Evolutionary conservation across 108 stramenopile species (phyloP).

Genomic region (Epithemia pelagica): DNA sequence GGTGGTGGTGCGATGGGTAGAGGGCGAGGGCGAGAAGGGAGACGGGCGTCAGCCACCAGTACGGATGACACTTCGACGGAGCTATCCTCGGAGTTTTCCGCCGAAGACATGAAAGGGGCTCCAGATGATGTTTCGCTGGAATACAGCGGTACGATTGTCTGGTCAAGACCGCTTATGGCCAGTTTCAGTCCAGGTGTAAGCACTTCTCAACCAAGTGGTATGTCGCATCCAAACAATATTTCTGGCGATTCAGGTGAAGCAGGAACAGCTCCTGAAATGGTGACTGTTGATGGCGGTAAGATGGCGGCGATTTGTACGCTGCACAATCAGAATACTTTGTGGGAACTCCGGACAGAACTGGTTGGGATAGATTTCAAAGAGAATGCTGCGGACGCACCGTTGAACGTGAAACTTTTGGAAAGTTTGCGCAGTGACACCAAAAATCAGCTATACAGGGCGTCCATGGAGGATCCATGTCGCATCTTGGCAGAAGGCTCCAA

Average conservation of each 20-base stretch:
- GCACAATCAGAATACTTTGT: constrained; percentile 27
- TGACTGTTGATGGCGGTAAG: constrained; percentile 48
- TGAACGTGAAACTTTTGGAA: constrained; percentile 10
- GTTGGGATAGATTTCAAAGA: constrained; percentile 46
- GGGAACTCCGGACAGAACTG: constrained; percentile 33
- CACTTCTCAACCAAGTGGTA: constrained; percentile 48
- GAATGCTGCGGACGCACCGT: constrained; percentile 6
- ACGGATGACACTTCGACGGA: not conserved
- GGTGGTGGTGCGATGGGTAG: constrained; percentile 2
- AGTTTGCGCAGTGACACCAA: constrained; percentile 8
- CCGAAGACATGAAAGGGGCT: constrained; percentile 11
- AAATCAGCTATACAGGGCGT: constrained; percentile 20
- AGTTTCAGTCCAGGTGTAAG: constrained; percentile 35
- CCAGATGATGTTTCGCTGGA: constrained; percentile 50
- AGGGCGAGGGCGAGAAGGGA: constrained; percentile 1
- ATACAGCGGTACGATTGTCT: constrained; percentile 35
- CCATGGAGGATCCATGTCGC: constrained; percentile 16
- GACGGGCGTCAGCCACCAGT: not conserved
- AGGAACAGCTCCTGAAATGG: constrained; percentile 21
- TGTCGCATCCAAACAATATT: constrained; percentile 46
- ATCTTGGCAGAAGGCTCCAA: constrained; percentile 30
- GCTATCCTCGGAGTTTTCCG: constrained; percentile 10
- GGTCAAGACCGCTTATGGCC: constrained; percentile 55
- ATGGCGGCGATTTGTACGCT: constrained; percentile 40
- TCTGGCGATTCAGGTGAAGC: constrained; percentile 6